Evolutionary conservation across 1,284 basidiomycete species (phyloP).

Genomic region (Gymnopus androsaceus): DNA sequence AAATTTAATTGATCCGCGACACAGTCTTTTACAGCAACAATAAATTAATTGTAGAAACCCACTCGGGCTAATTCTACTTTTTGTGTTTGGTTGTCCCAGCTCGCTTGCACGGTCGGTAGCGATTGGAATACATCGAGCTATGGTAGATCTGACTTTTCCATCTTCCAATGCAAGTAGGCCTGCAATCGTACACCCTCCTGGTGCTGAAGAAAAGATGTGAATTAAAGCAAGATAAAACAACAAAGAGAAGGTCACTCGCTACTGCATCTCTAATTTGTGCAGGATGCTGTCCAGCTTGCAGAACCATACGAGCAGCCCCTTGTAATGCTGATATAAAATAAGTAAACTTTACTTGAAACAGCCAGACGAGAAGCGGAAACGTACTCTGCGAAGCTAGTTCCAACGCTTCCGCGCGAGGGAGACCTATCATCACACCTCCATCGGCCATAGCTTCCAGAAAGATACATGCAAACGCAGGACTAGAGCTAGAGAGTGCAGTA

Average conservation of each 20-base stretch:
- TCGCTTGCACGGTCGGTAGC: conserved; percentile 87
- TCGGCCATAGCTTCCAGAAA: conserved; percentile 99
- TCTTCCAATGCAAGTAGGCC: conserved; percentile 95
- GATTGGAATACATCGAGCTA: conserved; percentile 93
- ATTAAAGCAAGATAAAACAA: background rate
- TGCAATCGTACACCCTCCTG: conserved; percentile 98
- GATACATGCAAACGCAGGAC: conserved; percentile 95
- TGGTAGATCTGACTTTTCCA: conserved; percentile 90
- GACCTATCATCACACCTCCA: conserved; percentile 99
- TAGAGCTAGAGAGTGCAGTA: conserved; percentile 94
- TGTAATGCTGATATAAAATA: conserved; percentile 90
- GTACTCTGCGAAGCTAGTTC: conserved; percentile 95
- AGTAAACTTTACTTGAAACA: background rate
- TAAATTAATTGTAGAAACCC: no score
- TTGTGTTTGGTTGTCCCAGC: conserved; percentile 63
- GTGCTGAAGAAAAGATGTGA: conserved; percentile 56
- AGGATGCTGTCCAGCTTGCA: conserved; percentile 87
- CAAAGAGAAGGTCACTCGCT: conserved; percentile 88
- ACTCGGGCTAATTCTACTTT: conserved; percentile 24
- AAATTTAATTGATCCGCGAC: no score
- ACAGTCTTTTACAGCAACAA: no score
- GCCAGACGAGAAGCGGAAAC: conserved; percentile 27
- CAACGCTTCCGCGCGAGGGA: conserved; percentile 90
- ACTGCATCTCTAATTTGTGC: conserved; percentile 98
- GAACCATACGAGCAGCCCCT: conserved; percentile 94